Evolutionary conservation across 2,329 filamentous ascomycete genomes (phyloP), one percentile per base, ranked within the genome.

Genomic region (Plenodomus biglobosus): DNA sequence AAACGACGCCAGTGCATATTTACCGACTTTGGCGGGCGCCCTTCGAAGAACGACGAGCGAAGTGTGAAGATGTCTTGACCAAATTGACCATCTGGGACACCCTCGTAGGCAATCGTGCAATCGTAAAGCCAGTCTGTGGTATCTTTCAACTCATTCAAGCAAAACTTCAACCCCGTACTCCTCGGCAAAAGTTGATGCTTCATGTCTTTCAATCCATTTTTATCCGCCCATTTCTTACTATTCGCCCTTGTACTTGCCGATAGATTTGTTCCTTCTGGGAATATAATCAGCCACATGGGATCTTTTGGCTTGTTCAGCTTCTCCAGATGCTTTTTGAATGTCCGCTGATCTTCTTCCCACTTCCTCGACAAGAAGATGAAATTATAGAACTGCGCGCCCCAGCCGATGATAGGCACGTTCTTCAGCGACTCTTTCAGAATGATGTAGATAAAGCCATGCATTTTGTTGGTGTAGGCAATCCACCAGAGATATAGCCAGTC

Each of bases 1-100:
- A 95, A 96, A 8, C 91, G 85, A 44, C 94, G 85, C 90, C 92
- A 99, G 73, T 95, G 88, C 78, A 97, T 92, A 73, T 96, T 97
- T 64, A 97, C 92, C 1, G 91, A 96, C 69, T 92, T 96, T 1
- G 92, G 94, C 0, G 92, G 87, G 1, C 89, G 84, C 11, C 94
- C 92, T 70, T 94, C 84, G 54, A 96, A 86, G 68, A 94, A 96
- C 3, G 90, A 95, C 40, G 91, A 91, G 2, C 84, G 82, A 3
- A 99, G 78, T 0, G 89, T 92, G 72, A 95, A 97, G 63, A 89
- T 87, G 40, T 95, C 85, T 68, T 97, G 92, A n/a, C 92, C 92
- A 59, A 86, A 96, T 61, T 87, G 81, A 34, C 76, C 76, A 1
- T 62, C 63, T 3, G 89, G 88, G 37, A 96, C 83, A 13, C 94